A percentile compares a stretch with the other conserved stretches of the same genome.
Evolutionary conservation across 805 yeast genomes (phyloP).

Genomic region (Wickerhamiella parazyma): DNA sequence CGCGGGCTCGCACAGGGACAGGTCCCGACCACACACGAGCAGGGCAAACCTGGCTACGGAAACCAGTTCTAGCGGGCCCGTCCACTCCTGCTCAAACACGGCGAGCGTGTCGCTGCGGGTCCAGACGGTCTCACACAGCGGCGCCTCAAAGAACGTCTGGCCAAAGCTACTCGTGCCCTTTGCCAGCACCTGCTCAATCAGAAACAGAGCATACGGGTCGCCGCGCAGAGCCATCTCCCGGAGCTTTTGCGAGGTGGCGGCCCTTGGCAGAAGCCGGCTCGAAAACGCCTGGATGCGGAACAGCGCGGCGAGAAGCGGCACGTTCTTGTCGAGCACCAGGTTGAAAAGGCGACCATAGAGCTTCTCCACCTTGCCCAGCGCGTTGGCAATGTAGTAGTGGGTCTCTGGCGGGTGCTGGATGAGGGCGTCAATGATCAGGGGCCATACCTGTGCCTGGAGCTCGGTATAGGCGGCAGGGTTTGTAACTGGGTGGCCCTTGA

Average conservation of each 20-base stretch:
- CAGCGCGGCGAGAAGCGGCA: not conserved
- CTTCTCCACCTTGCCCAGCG: not conserved
- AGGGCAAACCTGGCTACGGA: not conserved
- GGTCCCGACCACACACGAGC: not conserved
- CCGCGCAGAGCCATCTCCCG: not conserved
- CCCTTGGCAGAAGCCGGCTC: not conserved
- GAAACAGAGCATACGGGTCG: slow-evolving; percentile 5
- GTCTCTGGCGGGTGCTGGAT: not conserved
- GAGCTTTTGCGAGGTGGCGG: not conserved
- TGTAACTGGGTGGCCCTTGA: not conserved
- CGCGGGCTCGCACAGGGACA: not conserved
- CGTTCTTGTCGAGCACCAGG: not conserved
- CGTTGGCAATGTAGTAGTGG: not conserved
- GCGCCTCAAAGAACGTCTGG: not conserved
- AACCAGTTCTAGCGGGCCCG: not conserved
- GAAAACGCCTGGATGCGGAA: not conserved
- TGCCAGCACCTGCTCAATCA: slow-evolving; percentile 4
- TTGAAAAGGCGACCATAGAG: not conserved
- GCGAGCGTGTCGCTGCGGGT: not conserved
- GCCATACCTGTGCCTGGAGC: not conserved
- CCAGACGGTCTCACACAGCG: not conserved
- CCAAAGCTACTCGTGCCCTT: not conserved
- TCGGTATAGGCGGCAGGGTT: not conserved
- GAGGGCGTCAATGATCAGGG: not conserved
- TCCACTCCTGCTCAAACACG: not conserved